Evolutionary conservation across 805 yeast genomes (phyloP), one percentile per base, ranked within the genome.

Genomic region (Kodamaea restingae): DNA sequence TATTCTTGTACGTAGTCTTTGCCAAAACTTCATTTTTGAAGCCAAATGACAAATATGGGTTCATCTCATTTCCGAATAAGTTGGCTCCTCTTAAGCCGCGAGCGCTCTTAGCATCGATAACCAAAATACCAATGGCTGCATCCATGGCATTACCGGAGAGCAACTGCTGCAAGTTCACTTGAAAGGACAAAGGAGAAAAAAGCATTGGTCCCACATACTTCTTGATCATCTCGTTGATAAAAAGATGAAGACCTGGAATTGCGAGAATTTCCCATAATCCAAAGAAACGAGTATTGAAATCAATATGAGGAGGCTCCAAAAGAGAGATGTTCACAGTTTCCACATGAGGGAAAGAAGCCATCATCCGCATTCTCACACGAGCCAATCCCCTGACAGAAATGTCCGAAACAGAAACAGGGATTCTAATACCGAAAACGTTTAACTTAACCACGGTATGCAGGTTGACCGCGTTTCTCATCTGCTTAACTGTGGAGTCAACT

Each of bases 181-280:
- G 95, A 71, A 90, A 85, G 3, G 96, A 88, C 47, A 93, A 81
- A 10, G 99, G 99, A 32, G 84, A 73, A 53, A 87, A 84, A 35
- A 91, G 56, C 69, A 93, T 77, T 21, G 97, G 93, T 7, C 98
- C 98, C 38, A 78, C 80, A 63, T 83, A 90, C 57, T 88, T 86
- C 53, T 76, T 78, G 18, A 88, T 78, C 87, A 90, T 81, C 54
- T 84, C 88, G 58, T 84, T 83, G 52, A 91, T 82, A 54, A 88
- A 77, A 38, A 87, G 78, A 49, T 77, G 78, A 38, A 93, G 66
- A 32, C 98, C 98, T 10, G 99, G 99, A 39, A 93, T 62, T 36
- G 84, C 70, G 54, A 90, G 78, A 18, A 88, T 62, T 61, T 93
- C 99, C 81, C 95, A 84, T 21, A 86, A 71, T 45, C 97, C 96